These are phyloP conservation scores for Naegleria lovaniensis DNA, from an alignment of 208 protist genomes.

Conservation along the genomic window DNA sequence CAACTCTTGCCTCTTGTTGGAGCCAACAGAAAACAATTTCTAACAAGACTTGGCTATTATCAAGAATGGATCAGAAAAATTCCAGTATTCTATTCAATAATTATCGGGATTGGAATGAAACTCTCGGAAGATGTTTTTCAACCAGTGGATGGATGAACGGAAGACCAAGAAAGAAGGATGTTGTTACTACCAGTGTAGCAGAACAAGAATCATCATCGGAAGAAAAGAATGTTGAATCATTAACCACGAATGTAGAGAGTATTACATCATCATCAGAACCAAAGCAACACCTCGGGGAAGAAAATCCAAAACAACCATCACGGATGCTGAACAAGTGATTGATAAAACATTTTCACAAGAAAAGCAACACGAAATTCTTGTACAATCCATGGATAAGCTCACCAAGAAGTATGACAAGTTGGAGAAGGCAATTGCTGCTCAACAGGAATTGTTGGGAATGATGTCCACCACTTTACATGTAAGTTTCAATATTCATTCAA, in stretches of 20 bases:
- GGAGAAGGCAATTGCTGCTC: background rate
- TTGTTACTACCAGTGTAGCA: background rate
- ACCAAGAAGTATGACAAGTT: slow-evolving; percentile 14
- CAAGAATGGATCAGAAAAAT: no score
- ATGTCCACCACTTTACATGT: slow-evolving; percentile 12
- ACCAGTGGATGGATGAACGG: background rate
- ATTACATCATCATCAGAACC: background rate
- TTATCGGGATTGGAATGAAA: no score
- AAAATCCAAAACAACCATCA: background rate
- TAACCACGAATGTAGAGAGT: no score
- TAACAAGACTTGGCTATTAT: no score
- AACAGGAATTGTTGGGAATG: background rate
- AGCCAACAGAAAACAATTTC: no score
- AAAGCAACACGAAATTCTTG: background rate
- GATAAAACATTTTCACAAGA: background rate
- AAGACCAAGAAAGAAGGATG: background rate
- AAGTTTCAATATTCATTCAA: background rate
- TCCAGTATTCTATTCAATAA: no score
- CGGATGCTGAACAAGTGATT: background rate
- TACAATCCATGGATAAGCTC: slow-evolving; percentile 8
- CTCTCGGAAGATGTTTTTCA: background rate
- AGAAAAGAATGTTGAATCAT: no score
- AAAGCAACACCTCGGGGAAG: background rate
- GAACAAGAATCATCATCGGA: no score
- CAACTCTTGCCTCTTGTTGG: no score